Base-by-base conservation (phyloP, 2,329 filamentous ascomycete genomes). In the Verticillium albo-atrum region DNA sequence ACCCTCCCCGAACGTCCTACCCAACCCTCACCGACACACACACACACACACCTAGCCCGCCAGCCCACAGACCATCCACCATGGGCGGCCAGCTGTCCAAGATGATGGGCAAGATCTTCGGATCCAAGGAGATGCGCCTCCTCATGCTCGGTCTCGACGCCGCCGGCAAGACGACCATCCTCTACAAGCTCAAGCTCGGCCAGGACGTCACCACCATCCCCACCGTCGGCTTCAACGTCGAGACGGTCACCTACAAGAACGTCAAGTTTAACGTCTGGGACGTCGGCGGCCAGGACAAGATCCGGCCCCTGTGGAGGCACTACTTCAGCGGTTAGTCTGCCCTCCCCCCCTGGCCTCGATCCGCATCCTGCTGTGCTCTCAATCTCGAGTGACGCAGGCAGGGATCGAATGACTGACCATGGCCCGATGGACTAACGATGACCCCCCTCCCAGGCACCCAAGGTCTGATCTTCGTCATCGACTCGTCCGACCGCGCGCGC, bases 261-360 rank as follows among this genome's bases (percentile, higher is more conserved):
- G 93, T 97, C 78, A 96, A 97, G 79, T 98, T 98, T 83, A 98
- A 96, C 71, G 94, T 98, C 64, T 98, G 94, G 94, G 94, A 98
- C 81, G 94, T 98, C 62, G 94, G 94, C 77, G 94, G 94, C 66
- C 94, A 98, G 83, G 94, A 98, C 85, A 98, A 98, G 88, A 98
- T 98, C 72, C 86, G 94, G 67, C 94, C 94, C 64, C 82, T 98
- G 62, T 98, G 94, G 94, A 89, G 94, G 78, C 94, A 98, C 82
- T 98, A 98, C 82, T 98, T 96, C 74, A 90, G 87, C 68, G 89
- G 89, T 88, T 75, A 70, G 83, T 50, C 20, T 23, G 6, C 10
- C 20, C 9, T 9, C n/a, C 9, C n/a, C 42, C n/a, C n/a, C 42
- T 10, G 20, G n/a, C n/a, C n/a, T n/a, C n/a, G n/a, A n/a, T n/a